A percentile compares a stretch with the other conserved stretches of the same genome.
Conservation (phyloP, 2,329 filamentous ascomycete species). For the Trichoderma asperellum region DNA sequence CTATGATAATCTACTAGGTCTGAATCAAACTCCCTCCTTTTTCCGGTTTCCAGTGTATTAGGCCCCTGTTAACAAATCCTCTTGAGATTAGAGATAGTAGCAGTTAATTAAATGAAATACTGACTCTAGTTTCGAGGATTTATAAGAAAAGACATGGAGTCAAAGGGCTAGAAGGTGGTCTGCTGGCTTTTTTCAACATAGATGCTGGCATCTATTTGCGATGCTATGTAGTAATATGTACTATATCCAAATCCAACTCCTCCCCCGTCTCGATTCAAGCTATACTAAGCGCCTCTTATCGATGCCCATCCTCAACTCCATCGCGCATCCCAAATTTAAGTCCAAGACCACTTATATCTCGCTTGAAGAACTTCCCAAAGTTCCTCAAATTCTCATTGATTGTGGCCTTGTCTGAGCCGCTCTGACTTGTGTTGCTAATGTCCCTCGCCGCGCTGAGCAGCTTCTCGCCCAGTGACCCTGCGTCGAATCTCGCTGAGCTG, state of each 20-base stretch:
- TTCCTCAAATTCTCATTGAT: slow-evolving; percentile 94
- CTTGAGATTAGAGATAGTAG: not conserved
- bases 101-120: not conserved
- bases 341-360: slow-evolving; percentile 79
- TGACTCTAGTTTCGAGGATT: not conserved
- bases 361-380: slow-evolving; percentile 93
- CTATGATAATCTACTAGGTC: not conserved
- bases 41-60: not conserved
- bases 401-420: slow-evolving; percentile 63
- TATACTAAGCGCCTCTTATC: slow-evolving; percentile 26
- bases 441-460: slow-evolving; percentile 86
- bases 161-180: not conserved
- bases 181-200: not conserved
- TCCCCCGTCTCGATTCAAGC: not conserved
- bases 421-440: slow-evolving; percentile 62
- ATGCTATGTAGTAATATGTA: not conserved
- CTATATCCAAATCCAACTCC: slow-evolving; percentile 5
- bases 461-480: slow-evolving; percentile 81
- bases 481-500: slow-evolving; percentile 68
- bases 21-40: not conserved
- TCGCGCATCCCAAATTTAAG: slow-evolving; percentile 71
- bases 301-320: slow-evolving; percentile 34
- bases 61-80: slow-evolving; percentile 26
- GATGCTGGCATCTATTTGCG: not conserved
- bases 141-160: not conserved